These are phyloP conservation scores for Rhododendron ferrugineum DNA, from an alignment of 148 eudicot genomes.

Conservation along the genomic window DNA sequence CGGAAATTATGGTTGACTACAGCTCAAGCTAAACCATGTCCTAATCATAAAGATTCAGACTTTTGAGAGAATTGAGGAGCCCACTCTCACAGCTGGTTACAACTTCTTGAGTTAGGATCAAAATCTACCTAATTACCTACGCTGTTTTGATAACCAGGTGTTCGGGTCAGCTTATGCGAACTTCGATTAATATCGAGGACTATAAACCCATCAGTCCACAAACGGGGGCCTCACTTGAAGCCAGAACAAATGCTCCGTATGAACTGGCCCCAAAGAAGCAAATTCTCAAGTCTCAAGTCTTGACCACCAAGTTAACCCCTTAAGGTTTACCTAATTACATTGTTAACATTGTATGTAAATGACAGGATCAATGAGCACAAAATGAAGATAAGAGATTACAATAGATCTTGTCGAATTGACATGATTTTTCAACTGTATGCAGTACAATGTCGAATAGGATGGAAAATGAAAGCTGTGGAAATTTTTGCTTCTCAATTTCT, in stretches of 20 bases:
- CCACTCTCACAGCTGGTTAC: slow-evolving; percentile 49
- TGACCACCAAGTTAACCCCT: too few relatives aligned
- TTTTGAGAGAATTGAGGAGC: slow-evolving; percentile 16
- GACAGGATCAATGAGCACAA: neutral
- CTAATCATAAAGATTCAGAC: slow-evolving; percentile 40
- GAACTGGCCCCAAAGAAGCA: too few relatives aligned
- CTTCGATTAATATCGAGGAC: too few relatives aligned
- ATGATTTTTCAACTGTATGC: neutral
- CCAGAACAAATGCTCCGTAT: too few relatives aligned
- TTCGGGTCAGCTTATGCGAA: too few relatives aligned
- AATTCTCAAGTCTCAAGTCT: too few relatives aligned
- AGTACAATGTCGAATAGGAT: slow-evolving; percentile 1
- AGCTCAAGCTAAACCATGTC: slow-evolving; percentile 24
- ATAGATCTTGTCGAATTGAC: slow-evolving; percentile 19
- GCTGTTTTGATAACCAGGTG: neutral
- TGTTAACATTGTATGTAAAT: neutral
- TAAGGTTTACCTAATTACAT: too few relatives aligned
- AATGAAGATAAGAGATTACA: neutral
- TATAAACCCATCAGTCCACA: too few relatives aligned
- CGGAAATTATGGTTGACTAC: slow-evolving; percentile 44
- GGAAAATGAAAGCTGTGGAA: slow-evolving; percentile 14
- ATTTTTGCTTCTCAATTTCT: slow-evolving; percentile 6
- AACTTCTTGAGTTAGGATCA: slow-evolving; percentile 17
- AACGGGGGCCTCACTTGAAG: too few relatives aligned
- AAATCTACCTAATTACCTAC: slow-evolving; percentile 5